Base-by-base conservation (phyloP, 2,329 filamentous ascomycete species). In the Dactylellina drechsleri region DNA sequence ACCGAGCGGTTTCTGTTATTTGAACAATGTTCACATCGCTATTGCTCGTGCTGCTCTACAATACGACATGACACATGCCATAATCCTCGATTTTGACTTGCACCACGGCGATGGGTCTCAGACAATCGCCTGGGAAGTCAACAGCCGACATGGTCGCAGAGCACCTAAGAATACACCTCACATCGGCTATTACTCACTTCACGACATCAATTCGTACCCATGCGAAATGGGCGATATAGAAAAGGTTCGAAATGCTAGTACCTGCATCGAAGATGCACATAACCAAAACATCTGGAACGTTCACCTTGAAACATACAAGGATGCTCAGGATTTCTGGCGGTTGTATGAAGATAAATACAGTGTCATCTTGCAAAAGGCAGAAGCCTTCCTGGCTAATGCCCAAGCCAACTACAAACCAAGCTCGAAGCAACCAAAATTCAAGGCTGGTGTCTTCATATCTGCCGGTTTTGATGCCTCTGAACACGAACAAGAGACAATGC, bases 151-250 rank as follows among this genome's bases (percentile, higher is more conserved):
- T 23, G 53, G 66, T 4, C 53, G 66, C 5, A 79, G 78, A 58
- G 73, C 70, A 59, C 75, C 74, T 0, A 76, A 78, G 18, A 77
- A 79, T 50, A 76, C 79, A 18, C 79, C 79, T 4, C 66, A 71
- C 0, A 95, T 98, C 79, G 95, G 93, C 8, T 99, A 99, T 81
- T 98, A 97, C 82, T 97, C 93, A 81, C 82, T 99, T 50, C 95
- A 99, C 81, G 95, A 99, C 80, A 97, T 99, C 83, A 98, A 99
- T 82, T 98, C 94, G 0, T 99, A 96, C 80, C 95, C 96, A 0
- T 99, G 95, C 81, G 95, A 99, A 81, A 88, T 87, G 81, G 95
- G 94, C n/a, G 94, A 98, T 76, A 88, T 91, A 70, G 92, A 95
- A 20, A 98, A 98, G 82, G 90, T 98, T 60, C 92, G 91, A 80